phyloP scores from a whole-genome alignment of 2,329 filamentous ascomycete species.

The Lecanicillium sp. region DNA sequence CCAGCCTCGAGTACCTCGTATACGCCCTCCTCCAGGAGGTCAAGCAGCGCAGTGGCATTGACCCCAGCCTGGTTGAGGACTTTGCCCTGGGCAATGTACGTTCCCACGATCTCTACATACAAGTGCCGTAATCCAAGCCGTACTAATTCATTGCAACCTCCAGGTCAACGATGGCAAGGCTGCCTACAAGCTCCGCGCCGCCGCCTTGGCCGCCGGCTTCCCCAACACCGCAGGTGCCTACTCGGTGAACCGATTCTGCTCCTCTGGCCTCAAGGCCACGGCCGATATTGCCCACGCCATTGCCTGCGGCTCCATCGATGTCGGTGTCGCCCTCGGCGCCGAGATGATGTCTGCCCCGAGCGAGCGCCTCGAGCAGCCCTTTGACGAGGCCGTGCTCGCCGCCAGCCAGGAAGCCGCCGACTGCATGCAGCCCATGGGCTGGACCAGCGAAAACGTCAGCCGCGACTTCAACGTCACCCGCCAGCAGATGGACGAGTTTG shows the following conservation, averaged over 20 bases:
- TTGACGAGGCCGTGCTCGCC: slow-evolving; percentile 66
- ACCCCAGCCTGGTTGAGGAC: slow-evolving; percentile 78
- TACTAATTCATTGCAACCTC: slow-evolving; percentile 5
- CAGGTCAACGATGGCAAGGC: slow-evolving; percentile 79
- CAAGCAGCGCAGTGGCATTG: slow-evolving; percentile 63
- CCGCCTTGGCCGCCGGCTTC: slow-evolving; percentile 78
- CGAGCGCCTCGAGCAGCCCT: slow-evolving; percentile 62
- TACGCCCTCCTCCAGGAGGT: slow-evolving; percentile 77
- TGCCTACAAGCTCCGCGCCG: slow-evolving; percentile 84
- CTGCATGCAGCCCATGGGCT: slow-evolving; percentile 94
- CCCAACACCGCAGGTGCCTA: slow-evolving; percentile 80
- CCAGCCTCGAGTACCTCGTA: slow-evolving; percentile 76
- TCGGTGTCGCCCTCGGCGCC: slow-evolving; percentile 81
- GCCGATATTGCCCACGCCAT: slow-evolving; percentile 94
- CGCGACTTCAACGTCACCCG: slow-evolving; percentile 80
- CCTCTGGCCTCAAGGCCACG: slow-evolving; percentile 88
- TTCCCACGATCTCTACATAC: slow-evolving; percentile 7
- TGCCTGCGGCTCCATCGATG: slow-evolving; percentile 67
- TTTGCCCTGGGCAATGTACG: slow-evolving; percentile 86
- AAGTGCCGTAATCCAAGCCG: not conserved
- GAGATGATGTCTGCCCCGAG: slow-evolving; percentile 78
- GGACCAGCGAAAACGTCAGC: slow-evolving; percentile 94
- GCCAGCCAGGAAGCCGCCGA: slow-evolving; percentile 71
- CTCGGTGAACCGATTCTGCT: slow-evolving; percentile 93
- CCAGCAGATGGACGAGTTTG: slow-evolving; percentile 75